phyloP scores from a whole-genome alignment of 2,329 filamentous ascomycete genomes.

The Clonostachys rosea region DNA sequence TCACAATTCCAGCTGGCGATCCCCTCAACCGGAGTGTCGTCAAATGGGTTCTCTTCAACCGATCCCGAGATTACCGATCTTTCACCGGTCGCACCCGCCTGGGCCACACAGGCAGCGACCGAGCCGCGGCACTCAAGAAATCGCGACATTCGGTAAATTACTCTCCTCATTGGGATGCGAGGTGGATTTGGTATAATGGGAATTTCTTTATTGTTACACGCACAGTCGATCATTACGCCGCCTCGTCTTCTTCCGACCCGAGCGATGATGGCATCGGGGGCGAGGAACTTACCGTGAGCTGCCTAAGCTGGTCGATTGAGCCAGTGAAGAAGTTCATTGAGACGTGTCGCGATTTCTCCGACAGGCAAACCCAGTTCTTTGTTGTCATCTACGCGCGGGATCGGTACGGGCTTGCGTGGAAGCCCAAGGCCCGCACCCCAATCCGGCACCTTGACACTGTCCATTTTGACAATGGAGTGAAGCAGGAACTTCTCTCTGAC shows the following conservation, averaged over 20 bases:
- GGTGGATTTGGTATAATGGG: conserved; percentile 44
- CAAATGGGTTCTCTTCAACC: conserved; percentile 36
- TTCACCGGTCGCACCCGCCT: conserved; percentile 38
- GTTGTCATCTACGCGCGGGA: conserved; percentile 42
- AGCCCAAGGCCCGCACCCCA: conserved; percentile 40
- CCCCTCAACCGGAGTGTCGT: conserved; percentile 38
- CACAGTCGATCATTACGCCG: conserved; percentile 27
- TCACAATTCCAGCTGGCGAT: conserved; percentile 36
- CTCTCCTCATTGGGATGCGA: conserved; percentile 34
- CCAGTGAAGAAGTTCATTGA: conserved; percentile 41
- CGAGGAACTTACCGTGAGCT: conserved; percentile 41
- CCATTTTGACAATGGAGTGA: conserved; percentile 39
- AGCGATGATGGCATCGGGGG: conserved; percentile 39
- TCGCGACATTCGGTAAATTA: conserved; percentile 35
- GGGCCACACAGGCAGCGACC: conserved; percentile 20
- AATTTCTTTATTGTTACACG: conserved; percentile 39
- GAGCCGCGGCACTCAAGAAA: conserved; percentile 33
- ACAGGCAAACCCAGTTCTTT: conserved; percentile 41
- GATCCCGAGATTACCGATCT: conserved; percentile 28
- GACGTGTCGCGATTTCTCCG: conserved; percentile 39
- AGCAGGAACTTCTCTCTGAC: conserved; percentile 40
- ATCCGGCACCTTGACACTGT: conserved; percentile 45
- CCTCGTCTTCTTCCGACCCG: conserved; percentile 27
- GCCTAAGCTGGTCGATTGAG: conserved; percentile 43
- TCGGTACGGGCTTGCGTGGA: conserved; percentile 40